Percentiles rank a stretch among this genome's conserved stretches.
These are phyloP conservation scores for Aureobasidium namibiae DNA, from an alignment of 2,329 filamentous ascomycete genomes.

Conservation along the genomic window DNA sequence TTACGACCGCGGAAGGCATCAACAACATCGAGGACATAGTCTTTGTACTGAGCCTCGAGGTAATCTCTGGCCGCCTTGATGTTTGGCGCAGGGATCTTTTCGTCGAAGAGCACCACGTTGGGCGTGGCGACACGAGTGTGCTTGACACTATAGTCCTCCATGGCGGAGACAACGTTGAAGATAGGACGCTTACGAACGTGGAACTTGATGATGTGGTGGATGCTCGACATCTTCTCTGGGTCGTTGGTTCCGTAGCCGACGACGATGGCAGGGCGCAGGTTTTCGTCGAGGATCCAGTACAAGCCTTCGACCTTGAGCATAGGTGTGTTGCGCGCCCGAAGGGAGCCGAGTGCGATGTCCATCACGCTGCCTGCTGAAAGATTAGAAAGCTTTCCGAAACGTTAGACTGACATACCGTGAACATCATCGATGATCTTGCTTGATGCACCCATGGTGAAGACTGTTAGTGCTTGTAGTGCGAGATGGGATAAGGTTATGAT, in stretches of 20 bases:
- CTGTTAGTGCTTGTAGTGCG: too few species aligned
- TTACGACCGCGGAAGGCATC: not conserved
- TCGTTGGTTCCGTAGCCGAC: slow-evolving; percentile 2
- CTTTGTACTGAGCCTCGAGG: not conserved
- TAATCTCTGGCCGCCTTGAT: not conserved
- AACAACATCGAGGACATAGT: not conserved
- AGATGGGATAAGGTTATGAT: not conserved
- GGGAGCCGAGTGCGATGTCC: not conserved
- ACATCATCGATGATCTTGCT: not conserved
- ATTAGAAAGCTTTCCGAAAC: too few species aligned
- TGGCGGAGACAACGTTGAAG: not conserved
- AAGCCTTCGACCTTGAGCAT: not conserved
- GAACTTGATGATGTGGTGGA: slow-evolving; percentile 5
- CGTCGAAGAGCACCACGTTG: not conserved
- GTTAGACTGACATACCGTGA: not conserved
- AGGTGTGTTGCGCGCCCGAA: not conserved
- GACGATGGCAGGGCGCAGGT: not conserved
- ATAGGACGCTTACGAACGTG: not conserved
- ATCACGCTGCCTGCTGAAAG: not conserved
- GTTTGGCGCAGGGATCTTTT: not conserved
- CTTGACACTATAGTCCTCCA: not conserved
- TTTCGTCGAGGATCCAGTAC: not conserved
- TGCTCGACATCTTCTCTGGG: not conserved
- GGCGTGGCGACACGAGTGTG: not conserved
- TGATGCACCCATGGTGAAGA: not conserved